Conservation (phyloP, 148 eudicot genomes). For the Diospyros kaki region DNA sequence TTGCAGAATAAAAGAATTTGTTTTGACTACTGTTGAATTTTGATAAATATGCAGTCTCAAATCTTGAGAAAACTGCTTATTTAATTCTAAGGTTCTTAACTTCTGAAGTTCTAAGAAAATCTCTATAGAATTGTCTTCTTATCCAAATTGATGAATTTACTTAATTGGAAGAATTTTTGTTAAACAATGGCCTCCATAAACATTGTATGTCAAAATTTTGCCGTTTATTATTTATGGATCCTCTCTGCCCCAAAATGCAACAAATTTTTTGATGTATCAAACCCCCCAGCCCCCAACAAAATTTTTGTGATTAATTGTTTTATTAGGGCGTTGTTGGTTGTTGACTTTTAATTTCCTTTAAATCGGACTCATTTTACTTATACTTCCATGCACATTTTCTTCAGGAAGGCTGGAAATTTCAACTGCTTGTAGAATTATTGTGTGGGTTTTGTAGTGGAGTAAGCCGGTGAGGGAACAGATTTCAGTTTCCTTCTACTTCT, state of each 20-base stretch:
- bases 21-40: background rate
- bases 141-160: background rate
- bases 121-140: background rate
- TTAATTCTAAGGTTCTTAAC: background rate
- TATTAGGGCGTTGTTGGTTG: background rate
- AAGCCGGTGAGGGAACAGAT: slow-evolving; percentile 8
- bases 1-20: background rate
- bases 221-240: no score
- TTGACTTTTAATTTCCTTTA: background rate
- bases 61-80: background rate
- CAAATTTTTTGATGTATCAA: no score
- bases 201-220: background rate
- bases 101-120: background rate
- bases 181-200: background rate
- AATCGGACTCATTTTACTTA: slow-evolving; percentile 9
- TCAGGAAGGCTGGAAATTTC: slow-evolving; percentile 11
- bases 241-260: no score
- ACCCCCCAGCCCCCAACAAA: no score
- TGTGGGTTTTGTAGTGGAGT: slow-evolving; percentile 4
- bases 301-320: background rate
- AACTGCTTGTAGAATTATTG: slow-evolving; percentile 1
- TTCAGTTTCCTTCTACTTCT: background rate
- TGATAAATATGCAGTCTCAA: background rate
- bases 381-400: slow-evolving; percentile 18
- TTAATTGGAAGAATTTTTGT: background rate